phyloP scores from a whole-genome alignment of 106 monocot species.

The Posidonia australis region DNA sequence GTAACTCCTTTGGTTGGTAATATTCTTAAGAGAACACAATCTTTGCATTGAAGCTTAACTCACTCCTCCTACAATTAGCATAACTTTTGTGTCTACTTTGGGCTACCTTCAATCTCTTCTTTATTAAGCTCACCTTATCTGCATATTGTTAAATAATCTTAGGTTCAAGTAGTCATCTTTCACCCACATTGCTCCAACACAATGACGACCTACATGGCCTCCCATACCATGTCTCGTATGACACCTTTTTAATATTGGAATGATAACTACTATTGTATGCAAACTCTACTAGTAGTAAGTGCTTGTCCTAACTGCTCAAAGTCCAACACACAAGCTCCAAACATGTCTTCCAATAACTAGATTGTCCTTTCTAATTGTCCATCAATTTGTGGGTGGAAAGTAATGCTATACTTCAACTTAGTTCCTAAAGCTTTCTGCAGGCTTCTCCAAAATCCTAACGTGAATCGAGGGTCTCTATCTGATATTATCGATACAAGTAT shows the following conservation, averaged over 20 bases:
- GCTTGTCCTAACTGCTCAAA: neutral
- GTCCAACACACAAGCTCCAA: neutral
- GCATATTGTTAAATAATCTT: no score
- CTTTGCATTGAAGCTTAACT: neutral
- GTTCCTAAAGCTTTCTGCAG: neutral
- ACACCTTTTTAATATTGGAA: neutral
- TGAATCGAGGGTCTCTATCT: neutral
- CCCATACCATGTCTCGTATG: neutral
- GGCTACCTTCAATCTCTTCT: no score
- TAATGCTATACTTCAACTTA: neutral
- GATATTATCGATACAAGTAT: neutral
- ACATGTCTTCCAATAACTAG: neutral
- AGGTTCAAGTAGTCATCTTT: no score
- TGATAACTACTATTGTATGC: neutral
- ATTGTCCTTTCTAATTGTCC: neutral
- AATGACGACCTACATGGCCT: neutral
- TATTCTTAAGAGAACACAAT: neutral
- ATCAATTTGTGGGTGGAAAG: neutral
- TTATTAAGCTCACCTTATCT: no score
- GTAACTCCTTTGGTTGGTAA: neutral
- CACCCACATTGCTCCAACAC: neutral
- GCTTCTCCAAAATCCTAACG: neutral
- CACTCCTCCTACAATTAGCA: no score
- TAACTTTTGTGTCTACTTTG: no score
- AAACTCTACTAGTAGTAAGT: neutral